Base-by-base conservation (phyloP, 768 basidiomycete genomes). In the Russula earlei region DNA sequence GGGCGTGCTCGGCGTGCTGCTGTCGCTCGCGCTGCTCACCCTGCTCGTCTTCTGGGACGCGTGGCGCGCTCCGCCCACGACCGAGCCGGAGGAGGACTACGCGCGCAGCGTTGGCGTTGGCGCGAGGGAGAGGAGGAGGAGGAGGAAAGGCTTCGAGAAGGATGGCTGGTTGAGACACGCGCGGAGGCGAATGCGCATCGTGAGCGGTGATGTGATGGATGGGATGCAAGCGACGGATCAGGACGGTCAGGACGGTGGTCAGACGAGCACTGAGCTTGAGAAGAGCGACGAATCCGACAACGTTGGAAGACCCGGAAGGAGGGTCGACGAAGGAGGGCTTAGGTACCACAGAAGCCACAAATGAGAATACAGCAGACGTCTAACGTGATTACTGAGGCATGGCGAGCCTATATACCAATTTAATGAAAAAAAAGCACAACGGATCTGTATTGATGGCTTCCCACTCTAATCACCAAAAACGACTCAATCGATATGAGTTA, bases 21-120 rank as follows among this genome's bases (percentile, higher is more conserved):
- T 52, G 11, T 10, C 24, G 7, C 38, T 57, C 38, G 40, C 45
- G 1, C n/a, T 47, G 14, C 51, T 52, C 22, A 31, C 40, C 25
- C 15, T 37, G 19, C 49, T 51, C 45, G 44, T 57, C 17, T 57
- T 57, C 25, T 57, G 50, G 51, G 56, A 52, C 12, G 56, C 50
- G 38, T 52, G 24, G 56, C 51, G 56, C 38, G n/a, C 33, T 41
- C 56, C 51, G 7, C 51, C 41, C 5, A 58, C 19, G 25, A 53
- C 27, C 31, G 56, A 57, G 45, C 50, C 50, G n/a, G 56, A 41
- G 29, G 50, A 58, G 12, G 55, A 52, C 22, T 45, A 38, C 51
- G 38, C 49, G 8, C 49, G 34, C 27, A 22, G 37, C 19, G 25
- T 47, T 11, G 38, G 29, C 9, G 22, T 9, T n/a, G n/a, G n/a